Evolutionary conservation across 2,329 filamentous ascomycete genomes (phyloP), one percentile per base, ranked within the genome.

Genomic region (Ascochyta pisi): DNA sequence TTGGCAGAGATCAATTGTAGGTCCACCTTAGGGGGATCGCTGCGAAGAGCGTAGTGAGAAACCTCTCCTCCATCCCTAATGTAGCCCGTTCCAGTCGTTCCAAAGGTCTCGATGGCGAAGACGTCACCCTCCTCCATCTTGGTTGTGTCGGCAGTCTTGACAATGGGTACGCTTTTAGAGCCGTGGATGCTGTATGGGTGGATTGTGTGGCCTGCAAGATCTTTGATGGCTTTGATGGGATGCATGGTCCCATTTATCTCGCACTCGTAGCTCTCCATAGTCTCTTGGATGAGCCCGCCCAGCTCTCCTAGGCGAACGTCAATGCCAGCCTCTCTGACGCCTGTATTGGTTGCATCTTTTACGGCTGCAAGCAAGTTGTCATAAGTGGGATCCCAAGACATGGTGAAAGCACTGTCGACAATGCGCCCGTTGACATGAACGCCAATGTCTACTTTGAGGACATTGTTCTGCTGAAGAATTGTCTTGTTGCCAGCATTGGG

Each of bases 101-200:
- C 93, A 73, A 97, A 97, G 0, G 93, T 97, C 80, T 97, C 93
- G 67, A 97, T 96, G 57, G 94, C 93, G 76, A 96, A 97, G 26
- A 92, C 86, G 69, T 97, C 93, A 37, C 92, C 92, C 78, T 97
- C 93, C 79, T 97, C 94, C 94, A 97, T 97, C 82, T 95, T 96
- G 53, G 91, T 95, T 70, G 86, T 85, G 68, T 96, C 91, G 60
- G 84, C 84, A 58, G 86, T 88, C 80, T 96, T 96, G 62, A 96
- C 89, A 66, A 96, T 96, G 0, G 94, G 93, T 42, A 97, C 91
- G 70, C 90, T 92, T 82, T 96, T 97, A 68, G 86, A 89, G 57
- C 93, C 92, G 77, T 97, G 94, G 67, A 97, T 97, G 73, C 87
- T 87, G 81, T 93, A 95, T 60, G 87, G 93, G 56, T 91, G 82